Percentiles rank a stretch among this genome's conserved stretches.
Conservation (phyloP, 495 filamentous ascomycete genomes). For the Penicillium fimorum region DNA sequence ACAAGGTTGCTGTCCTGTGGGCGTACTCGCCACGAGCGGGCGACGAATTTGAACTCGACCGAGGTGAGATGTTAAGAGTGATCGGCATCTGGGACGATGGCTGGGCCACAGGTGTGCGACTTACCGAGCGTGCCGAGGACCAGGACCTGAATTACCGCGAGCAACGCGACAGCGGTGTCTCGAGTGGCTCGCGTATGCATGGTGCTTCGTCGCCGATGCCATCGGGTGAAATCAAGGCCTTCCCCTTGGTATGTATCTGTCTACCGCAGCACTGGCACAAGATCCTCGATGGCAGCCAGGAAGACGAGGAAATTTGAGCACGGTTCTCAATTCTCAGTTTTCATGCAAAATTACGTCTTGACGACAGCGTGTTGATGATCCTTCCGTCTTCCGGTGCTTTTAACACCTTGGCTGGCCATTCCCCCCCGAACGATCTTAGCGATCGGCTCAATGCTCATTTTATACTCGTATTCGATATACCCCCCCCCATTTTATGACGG, state of each 20-base stretch:
- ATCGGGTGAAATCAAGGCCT: slow-evolving; percentile 92
- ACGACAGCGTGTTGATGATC: slow-evolving; percentile 41
- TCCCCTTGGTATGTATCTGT: slow-evolving; percentile 97
- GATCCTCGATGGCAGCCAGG: slow-evolving; percentile 76
- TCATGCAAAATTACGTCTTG: slow-evolving; percentile 42
- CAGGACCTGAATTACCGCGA: slow-evolving; percentile 73
- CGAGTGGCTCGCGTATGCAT: slow-evolving; percentile 67
- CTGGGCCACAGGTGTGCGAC: slow-evolving; percentile 90
- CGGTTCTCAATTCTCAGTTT: slow-evolving; percentile 20
- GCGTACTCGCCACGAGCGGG: slow-evolving; percentile 91
- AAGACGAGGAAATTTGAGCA: slow-evolving; percentile 39
- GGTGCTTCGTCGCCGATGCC: slow-evolving; percentile 59
- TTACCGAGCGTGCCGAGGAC: slow-evolving; percentile 83
- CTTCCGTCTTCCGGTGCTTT: slow-evolving; percentile 22
- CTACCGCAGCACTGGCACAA: slow-evolving; percentile 96
- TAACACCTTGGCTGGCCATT: slow-evolving; percentile 23
- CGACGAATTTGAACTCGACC: slow-evolving; percentile 91
- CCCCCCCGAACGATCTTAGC: background rate
- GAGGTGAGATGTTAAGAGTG: slow-evolving; percentile 98
- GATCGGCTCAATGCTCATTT: slow-evolving; percentile 14
- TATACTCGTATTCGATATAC: slow-evolving; percentile 37
- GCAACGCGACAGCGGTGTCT: slow-evolving; percentile 91
- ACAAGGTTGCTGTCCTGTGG: slow-evolving; percentile 91
- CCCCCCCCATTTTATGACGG: slow-evolving; percentile 33
- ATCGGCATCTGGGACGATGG: slow-evolving; percentile 99